A percentile compares a stretch with the other conserved stretches of the same genome.
Evolutionary conservation across 2,329 filamentous ascomycete genomes (phyloP).

Genomic region (Shiraia sp.): DNA sequence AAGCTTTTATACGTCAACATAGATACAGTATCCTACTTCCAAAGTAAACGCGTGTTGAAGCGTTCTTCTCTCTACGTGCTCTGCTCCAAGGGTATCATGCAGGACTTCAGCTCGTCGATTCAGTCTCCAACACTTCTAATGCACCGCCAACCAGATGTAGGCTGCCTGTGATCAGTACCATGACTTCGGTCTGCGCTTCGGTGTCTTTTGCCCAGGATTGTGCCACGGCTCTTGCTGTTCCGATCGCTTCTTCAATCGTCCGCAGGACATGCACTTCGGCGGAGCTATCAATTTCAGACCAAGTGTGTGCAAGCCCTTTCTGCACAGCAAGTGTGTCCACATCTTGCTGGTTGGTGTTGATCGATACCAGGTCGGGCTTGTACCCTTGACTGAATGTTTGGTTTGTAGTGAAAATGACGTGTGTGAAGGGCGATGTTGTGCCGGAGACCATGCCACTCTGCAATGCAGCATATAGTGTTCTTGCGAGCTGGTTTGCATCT

Average conservation of each 20-base stretch:
- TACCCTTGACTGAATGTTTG: slow-evolving; percentile 67
- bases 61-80: slow-evolving; percentile 4
- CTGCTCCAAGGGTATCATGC: slow-evolving; percentile 21
- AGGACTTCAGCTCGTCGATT: slow-evolving; percentile 11
- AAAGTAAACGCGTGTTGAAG: slow-evolving; percentile 25
- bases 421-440: slow-evolving; percentile 60
- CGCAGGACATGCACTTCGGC: slow-evolving; percentile 59
- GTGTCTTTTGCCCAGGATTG: slow-evolving; percentile 29
- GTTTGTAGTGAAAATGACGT: slow-evolving; percentile 83
- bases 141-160: slow-evolving; percentile 82
- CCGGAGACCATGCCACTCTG: slow-evolving; percentile 32
- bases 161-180: slow-evolving; percentile 79
- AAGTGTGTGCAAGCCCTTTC: slow-evolving; percentile 63
- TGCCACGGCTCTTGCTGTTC: slow-evolving; percentile 53
- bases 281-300: slow-evolving; percentile 51
- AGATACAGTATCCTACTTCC: neutral
- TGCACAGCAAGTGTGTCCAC: slow-evolving; percentile 68
- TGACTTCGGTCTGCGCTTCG: slow-evolving; percentile 51
- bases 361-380: slow-evolving; percentile 64
- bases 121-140: slow-evolving; percentile 68
- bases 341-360: slow-evolving; percentile 63
- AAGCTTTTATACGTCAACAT: neutral
- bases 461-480: slow-evolving; percentile 64
- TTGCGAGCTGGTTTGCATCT: slow-evolving; percentile 69
- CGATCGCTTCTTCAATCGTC: slow-evolving; percentile 73